Percentiles rank a stretch among this genome's conserved stretches.
Conservation (phyloP, 1,139 yeast genomes). For the Arxiozyma bovina region DNA sequence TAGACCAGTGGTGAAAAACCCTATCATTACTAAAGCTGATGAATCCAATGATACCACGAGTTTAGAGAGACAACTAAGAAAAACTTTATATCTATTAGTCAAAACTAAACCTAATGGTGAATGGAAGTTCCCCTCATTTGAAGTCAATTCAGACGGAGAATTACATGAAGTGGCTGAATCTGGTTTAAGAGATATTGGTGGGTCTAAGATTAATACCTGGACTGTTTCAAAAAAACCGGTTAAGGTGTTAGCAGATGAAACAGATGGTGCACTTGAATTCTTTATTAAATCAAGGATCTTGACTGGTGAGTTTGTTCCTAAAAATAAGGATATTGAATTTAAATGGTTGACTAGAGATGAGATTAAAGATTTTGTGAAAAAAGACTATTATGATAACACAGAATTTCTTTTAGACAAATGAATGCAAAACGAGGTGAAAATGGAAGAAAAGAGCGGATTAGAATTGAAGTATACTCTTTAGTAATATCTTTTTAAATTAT, state of each 20-base stretch:
- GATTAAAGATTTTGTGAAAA: slow-evolving; percentile 45
- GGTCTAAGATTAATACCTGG: slow-evolving; percentile 72
- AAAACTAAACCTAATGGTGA: slow-evolving; percentile 27
- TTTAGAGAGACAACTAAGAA: slow-evolving; percentile 68
- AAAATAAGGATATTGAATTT: slow-evolving; percentile 35
- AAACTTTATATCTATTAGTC: slow-evolving; percentile 70
- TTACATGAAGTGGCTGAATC: slow-evolving; percentile 68
- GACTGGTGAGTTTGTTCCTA: slow-evolving; percentile 69
- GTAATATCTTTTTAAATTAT: too few species aligned
- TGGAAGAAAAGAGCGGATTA: not conserved
- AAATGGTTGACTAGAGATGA: slow-evolving; percentile 87
- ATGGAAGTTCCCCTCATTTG: slow-evolving; percentile 77
- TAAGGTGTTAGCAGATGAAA: slow-evolving; percentile 45
- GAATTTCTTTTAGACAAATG: slow-evolving; percentile 39
- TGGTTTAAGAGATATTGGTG: slow-evolving; percentile 66
- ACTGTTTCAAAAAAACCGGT: slow-evolving; percentile 85
- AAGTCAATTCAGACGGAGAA: slow-evolving; percentile 38
- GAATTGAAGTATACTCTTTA: not conserved
- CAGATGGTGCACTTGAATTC: slow-evolving; percentile 35
- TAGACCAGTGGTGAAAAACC: slow-evolving; percentile 60
- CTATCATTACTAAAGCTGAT: slow-evolving; percentile 76
- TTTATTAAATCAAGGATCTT: slow-evolving; percentile 81
- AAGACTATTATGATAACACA: slow-evolving; percentile 46
- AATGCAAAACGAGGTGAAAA: not conserved
- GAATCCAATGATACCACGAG: slow-evolving; percentile 49